phyloP scores from a whole-genome alignment of 371 early-diverging fungal genomes.

The Rozella allomycis region DNA sequence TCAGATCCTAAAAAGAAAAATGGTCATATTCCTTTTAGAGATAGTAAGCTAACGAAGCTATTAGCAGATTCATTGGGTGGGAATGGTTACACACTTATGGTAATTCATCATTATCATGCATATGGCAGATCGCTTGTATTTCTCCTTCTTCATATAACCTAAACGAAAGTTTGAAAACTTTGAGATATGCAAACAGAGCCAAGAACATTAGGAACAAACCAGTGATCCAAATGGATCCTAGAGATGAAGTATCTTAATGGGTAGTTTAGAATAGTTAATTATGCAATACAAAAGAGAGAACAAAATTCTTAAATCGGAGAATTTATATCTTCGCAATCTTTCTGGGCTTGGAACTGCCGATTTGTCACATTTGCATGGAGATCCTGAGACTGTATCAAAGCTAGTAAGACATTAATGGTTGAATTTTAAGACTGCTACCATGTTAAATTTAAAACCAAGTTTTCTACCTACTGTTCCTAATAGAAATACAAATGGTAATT shows the following conservation, averaged over 20 bases:
- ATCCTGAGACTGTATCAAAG: no score
- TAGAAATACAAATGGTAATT: no score
- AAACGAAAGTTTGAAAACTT: constrained; percentile 19
- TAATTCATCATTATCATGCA: constrained; percentile 4
- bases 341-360: no score
- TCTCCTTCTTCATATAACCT: constrained; percentile 6
- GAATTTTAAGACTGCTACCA: no score
- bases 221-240: constrained; percentile 3
- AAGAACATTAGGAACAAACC: constrained; percentile 8
- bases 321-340: no score
- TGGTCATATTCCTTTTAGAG: constrained; percentile 21
- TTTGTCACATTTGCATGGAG: no score
- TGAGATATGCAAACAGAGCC: constrained; percentile 19
- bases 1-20: constrained; percentile 8
- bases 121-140: constrained; percentile 17
- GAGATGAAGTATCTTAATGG: constrained; percentile 3
- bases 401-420: no score
- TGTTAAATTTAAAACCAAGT: no score
- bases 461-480: no score
- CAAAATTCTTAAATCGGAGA: neutral
- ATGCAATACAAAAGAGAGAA: constrained; percentile 1
- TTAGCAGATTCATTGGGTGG: constrained; percentile 15
- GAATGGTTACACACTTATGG: constrained; percentile 14
- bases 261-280: constrained; percentile 3
- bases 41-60: constrained; percentile 28